Percentiles rank a stretch among this genome's conserved stretches.
These are phyloP conservation scores for Aspergillus fischeri DNA, from an alignment of 2,329 filamentous ascomycete species.

Conservation along the genomic window DNA sequence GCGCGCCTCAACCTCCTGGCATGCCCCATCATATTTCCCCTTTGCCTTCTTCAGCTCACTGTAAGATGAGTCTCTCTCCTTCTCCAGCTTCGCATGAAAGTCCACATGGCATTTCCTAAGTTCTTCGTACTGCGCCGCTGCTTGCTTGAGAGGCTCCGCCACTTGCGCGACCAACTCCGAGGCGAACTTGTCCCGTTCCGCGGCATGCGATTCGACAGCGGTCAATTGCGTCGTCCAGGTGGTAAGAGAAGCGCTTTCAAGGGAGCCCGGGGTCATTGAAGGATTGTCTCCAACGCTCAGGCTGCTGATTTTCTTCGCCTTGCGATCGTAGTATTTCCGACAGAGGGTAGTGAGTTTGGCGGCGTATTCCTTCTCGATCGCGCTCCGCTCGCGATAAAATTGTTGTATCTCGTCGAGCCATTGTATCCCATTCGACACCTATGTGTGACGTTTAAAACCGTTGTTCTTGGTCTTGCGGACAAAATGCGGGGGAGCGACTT, in stretches of 20 bases:
- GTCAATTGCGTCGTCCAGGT: constrained; percentile 94
- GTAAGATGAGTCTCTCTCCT: constrained; percentile 81
- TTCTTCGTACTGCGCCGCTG: constrained; percentile 76
- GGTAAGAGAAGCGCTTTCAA: constrained; percentile 93
- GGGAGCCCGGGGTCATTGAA: constrained; percentile 85
- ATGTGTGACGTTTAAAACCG: not conserved
- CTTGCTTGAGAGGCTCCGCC: constrained; percentile 78
- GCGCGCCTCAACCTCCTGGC: constrained; percentile 89
- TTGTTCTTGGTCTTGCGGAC: constrained; percentile 4
- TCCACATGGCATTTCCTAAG: constrained; percentile 86
- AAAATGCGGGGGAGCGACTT: constrained; percentile 14
- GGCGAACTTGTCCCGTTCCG: constrained; percentile 82
- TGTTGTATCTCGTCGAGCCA: constrained; percentile 97
- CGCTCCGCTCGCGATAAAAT: constrained; percentile 92
- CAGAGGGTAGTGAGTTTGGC: constrained; percentile 80
- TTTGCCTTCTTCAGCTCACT: constrained; percentile 85
- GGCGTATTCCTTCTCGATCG: constrained; percentile 95
- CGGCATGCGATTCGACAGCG: constrained; percentile 80
- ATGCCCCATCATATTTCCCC: constrained; percentile 84
- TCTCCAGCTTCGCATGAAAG: constrained; percentile 82
- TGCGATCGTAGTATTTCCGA: constrained; percentile 97
- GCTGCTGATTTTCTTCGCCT: constrained; percentile 79
- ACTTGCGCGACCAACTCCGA: constrained; percentile 74
- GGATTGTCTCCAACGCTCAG: constrained; percentile 93
- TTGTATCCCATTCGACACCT: constrained; percentile 77